Evolutionary conservation across 2,329 filamentous ascomycete species (phyloP), one percentile per base, ranked within the genome.

Genomic region (Colletotrichum eleusines): DNA sequence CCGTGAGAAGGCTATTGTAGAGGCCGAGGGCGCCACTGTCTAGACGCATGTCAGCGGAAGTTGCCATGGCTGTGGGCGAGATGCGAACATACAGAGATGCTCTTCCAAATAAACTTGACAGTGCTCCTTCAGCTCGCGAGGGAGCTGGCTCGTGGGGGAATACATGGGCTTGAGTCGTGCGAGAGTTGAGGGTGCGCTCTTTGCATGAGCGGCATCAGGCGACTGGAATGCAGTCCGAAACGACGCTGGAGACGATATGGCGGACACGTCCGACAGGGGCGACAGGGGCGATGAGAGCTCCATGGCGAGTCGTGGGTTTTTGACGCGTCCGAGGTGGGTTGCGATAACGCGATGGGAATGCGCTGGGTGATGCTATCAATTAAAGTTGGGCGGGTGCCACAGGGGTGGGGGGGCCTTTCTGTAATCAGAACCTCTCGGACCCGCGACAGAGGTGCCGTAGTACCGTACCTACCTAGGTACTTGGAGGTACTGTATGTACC

Each of bases 81-180:
- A 68, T 64, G 71, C 72, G 31, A 66, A 79, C 85, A 66, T 82
- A 91, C 90, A 92, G 35, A 94, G 87, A 68, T 89, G 85, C 80
- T 95, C 93, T 79, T 95, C 93, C 0, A 95, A 83, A 77, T 92
- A 92, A 54, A 94, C 91, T 68, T 89, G 88, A 74, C 88, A 89
- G 75, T 94, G 90, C 69, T 89, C 84, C 66, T 86, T 87, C 23
- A 95, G 80, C 75, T 92, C 89, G 69, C 86, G 88, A 1, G 90
- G 88, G 16, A 94, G 80, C 51, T 81, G 80, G 72, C 82, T 85
- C 8, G 86, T 84, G 23, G n/a, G 26, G 16, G 57, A 35, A 50
- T 66, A 70, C 46, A 54, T 54, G 26, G 18, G 35, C 26, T 12
- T 44, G 48, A 5, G 20, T 23, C 46, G 23, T 26, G 46, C 12